Evolutionary conservation across 2,329 filamentous ascomycete genomes (phyloP).

Genomic region (Calonectria henricotiae): DNA sequence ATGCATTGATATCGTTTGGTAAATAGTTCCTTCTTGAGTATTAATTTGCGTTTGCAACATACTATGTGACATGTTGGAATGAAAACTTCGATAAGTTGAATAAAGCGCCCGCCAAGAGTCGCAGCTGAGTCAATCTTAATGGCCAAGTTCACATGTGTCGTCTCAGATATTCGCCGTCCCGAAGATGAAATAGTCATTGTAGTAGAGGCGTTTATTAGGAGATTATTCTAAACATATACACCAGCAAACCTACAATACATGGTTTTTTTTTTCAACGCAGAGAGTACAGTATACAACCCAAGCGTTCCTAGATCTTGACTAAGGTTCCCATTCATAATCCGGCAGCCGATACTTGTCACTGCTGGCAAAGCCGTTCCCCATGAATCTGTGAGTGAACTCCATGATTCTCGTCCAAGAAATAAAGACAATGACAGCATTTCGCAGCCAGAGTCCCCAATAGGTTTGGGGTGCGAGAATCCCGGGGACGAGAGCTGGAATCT

Average conservation of each 20-base stretch:
- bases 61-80: too few species aligned
- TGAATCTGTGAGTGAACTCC: slow-evolving; percentile 50
- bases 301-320: not conserved
- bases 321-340: slow-evolving; percentile 56
- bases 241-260: not conserved
- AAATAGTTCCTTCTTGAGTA: too few species aligned
- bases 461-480: slow-evolving; percentile 63
- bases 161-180: too few species aligned
- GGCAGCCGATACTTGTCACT: slow-evolving; percentile 56
- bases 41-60: too few species aligned
- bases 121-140: too few species aligned
- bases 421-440: slow-evolving; percentile 62
- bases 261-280: not conserved
- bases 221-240: too few species aligned
- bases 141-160: too few species aligned
- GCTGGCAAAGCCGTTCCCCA: slow-evolving; percentile 49
- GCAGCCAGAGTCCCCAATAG: slow-evolving; percentile 62
- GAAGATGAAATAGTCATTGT: too few species aligned
- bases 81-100: too few species aligned
- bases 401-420: slow-evolving; percentile 58
- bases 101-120: too few species aligned
- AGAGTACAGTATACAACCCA: not conserved
- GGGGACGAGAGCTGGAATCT: slow-evolving; percentile 55
- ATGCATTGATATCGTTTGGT: too few species aligned
- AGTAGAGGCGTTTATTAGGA: too few species aligned